Percentiles rank a stretch among this genome's conserved stretches.
phyloP scores from a whole-genome alignment of 2,329 filamentous ascomycete genomes.

The Sarocladium kiliense region DNA sequence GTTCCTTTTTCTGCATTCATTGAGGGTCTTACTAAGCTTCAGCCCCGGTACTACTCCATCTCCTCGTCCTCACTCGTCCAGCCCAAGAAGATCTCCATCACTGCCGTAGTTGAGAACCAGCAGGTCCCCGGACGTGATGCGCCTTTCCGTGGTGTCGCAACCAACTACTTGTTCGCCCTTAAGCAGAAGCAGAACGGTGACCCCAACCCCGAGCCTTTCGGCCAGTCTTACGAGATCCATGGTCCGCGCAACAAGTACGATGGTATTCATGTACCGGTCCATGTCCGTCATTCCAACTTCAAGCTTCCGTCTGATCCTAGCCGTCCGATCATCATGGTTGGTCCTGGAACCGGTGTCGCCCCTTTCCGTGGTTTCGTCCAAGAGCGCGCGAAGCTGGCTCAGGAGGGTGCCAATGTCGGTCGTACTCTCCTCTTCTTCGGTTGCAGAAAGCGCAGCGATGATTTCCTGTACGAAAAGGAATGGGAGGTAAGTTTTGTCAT shows the following conservation, averaged over 20 bases:
- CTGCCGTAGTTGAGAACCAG: slow-evolving; percentile 86
- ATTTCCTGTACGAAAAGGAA: slow-evolving; percentile 88
- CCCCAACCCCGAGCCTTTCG: slow-evolving; percentile 72
- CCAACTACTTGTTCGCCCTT: slow-evolving; percentile 90
- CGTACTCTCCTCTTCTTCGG: slow-evolving; percentile 92
- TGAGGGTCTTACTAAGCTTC: slow-evolving; percentile 88
- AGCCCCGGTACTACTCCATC: slow-evolving; percentile 98
- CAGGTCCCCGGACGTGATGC: slow-evolving; percentile 73
- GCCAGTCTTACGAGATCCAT: slow-evolving; percentile 77
- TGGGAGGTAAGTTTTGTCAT: slow-evolving; percentile 86
- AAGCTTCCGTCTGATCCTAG: slow-evolving; percentile 93
- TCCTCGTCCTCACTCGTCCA: slow-evolving; percentile 94
- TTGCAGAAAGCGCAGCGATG: slow-evolving; percentile 80
- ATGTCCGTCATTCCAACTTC: slow-evolving; percentile 98
- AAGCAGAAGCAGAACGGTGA: slow-evolving; percentile 97
- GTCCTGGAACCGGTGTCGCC: slow-evolving; percentile 92
- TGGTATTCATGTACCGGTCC: slow-evolving; percentile 88
- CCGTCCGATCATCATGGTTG: slow-evolving; percentile 93
- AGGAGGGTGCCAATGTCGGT: slow-evolving; percentile 76
- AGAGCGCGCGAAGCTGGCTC: slow-evolving; percentile 79
- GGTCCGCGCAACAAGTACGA: slow-evolving; percentile 97
- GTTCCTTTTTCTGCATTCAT: slow-evolving; percentile 94
- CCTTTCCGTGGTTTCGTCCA: slow-evolving; percentile 95
- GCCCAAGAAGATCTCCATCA: slow-evolving; percentile 91
- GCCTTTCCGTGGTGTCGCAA: slow-evolving; percentile 85